Base-by-base conservation (phyloP, 1,284 basidiomycete genomes). In the Ganoderma leucocontextum region DNA sequence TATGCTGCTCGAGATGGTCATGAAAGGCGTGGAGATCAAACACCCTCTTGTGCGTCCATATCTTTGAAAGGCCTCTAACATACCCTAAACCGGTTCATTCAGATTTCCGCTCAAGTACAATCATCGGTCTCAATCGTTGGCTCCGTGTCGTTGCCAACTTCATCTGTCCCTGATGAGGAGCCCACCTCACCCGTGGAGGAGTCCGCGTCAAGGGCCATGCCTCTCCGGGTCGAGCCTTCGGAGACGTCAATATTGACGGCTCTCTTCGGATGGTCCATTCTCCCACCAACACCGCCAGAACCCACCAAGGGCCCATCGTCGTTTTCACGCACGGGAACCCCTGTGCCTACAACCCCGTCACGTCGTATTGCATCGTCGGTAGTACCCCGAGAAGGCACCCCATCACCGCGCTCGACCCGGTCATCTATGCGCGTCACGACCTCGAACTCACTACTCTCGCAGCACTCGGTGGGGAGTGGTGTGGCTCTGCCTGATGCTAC, bases 231-330 rank as follows among this genome's bases (percentile, higher is more conserved):
- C n/a, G 78, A 84, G 64, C 84, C 83, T 4, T 89, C 88, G 2
- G 84, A 88, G 58, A 82, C 82, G 5, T 86, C 91, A 2, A 80
- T 89, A n/a, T 78, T 93, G 9, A 82, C 84, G 0, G 82, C 92
- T 9, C 80, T 93, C 6, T 93, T 94, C 73, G 92, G 92, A 1
- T 94, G 92, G 92, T 79, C 83, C 15, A 79, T 89, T 60, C 78
- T 83, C n/a, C 73, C 77, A 3, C 76, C 77, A 4, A 62, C 76
- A 1, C 66, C 79, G 5, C 67, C 77, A 4, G 84, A 85, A 47
- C 77, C 78, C 17, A 72, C 75, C 9, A 79, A 79, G 35, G 78
- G 80, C 10, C 73, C 81, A 15, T 85, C 86, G 1, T 61, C 60
- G 4, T 65, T 81, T 7, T 82, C 82, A 2, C 80, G 82, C 2